Conservation (phyloP, 257 asterid species). For the Fraxinus americana region DNA sequence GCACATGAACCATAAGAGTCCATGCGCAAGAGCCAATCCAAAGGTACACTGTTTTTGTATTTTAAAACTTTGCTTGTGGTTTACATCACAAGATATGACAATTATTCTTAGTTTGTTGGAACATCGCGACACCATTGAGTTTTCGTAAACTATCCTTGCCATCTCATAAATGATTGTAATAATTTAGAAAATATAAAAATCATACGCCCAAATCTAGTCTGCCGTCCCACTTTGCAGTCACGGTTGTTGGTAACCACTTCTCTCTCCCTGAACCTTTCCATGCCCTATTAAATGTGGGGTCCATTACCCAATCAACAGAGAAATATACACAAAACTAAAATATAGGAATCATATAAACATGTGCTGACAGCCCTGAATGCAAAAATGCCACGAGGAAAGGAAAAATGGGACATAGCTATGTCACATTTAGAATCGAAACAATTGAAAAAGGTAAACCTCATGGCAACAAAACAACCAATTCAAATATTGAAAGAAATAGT, state of each 20-base stretch:
- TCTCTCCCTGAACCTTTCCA: background rate
- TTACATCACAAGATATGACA: background rate
- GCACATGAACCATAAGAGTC: background rate
- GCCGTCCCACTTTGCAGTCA: background rate
- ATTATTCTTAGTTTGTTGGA: background rate
- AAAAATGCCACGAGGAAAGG: background rate
- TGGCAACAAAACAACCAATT: background rate
- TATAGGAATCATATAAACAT: background rate
- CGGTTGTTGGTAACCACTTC: background rate
- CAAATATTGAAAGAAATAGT: background rate
- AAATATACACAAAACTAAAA: background rate
- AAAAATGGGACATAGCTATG: background rate
- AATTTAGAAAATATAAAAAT: background rate
- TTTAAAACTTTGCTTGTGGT: background rate
- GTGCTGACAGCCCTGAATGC: background rate
- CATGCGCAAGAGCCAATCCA: background rate
- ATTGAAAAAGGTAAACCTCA: background rate
- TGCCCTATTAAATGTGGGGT: background rate
- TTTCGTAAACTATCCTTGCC: background rate
- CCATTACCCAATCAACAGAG: background rate
- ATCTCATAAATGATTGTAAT: background rate
- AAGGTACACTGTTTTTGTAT: background rate
- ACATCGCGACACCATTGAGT: background rate
- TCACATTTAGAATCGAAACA: background rate
- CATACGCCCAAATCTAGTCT: background rate